Conservation (phyloP, 2,329 filamentous ascomycete genomes). For the Chaetomium olivaceum region DNA sequence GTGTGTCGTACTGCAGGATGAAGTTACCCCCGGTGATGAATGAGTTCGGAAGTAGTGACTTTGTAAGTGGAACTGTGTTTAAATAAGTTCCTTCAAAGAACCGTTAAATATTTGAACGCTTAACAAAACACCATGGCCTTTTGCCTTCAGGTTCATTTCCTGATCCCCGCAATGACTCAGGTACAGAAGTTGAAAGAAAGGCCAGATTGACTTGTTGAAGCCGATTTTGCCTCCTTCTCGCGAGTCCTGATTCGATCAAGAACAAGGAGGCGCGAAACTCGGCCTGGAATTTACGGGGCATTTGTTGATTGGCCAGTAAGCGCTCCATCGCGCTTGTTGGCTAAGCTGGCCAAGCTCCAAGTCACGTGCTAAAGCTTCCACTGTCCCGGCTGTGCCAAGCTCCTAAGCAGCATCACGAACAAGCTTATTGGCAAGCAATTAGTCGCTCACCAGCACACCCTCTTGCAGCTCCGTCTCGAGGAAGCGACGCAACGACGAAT, state of each 20-base stretch:
- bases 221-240: constrained; percentile 25
- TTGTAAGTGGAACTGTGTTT: background rate
- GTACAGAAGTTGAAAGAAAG: constrained; percentile 35
- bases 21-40: background rate
- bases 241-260: background rate
- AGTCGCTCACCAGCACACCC: constrained; percentile 27
- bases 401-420: constrained; percentile 12
- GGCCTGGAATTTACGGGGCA: constrained; percentile 31
- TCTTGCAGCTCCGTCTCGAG: background rate
- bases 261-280: background rate
- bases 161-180: constrained; percentile 29
- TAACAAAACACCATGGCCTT: constrained; percentile 14
- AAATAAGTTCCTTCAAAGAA: background rate
- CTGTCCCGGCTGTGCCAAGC: constrained; percentile 22
- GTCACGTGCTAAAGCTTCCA: constrained; percentile 24
- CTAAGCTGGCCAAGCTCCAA: background rate
- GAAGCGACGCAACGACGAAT: background rate
- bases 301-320: constrained; percentile 26
- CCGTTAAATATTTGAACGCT: background rate
- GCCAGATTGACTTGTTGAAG: constrained; percentile 32
- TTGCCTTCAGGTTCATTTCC: background rate
- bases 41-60: background rate
- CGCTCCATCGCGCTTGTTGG: background rate
- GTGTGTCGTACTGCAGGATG: background rate
- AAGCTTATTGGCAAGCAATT: constrained; percentile 23